A percentile compares a stretch with the other conserved stretches of the same genome.
These are phyloP conservation scores for Ceratonia siliqua DNA, from an alignment of 306 rosid genomes.

Conservation along the genomic window DNA sequence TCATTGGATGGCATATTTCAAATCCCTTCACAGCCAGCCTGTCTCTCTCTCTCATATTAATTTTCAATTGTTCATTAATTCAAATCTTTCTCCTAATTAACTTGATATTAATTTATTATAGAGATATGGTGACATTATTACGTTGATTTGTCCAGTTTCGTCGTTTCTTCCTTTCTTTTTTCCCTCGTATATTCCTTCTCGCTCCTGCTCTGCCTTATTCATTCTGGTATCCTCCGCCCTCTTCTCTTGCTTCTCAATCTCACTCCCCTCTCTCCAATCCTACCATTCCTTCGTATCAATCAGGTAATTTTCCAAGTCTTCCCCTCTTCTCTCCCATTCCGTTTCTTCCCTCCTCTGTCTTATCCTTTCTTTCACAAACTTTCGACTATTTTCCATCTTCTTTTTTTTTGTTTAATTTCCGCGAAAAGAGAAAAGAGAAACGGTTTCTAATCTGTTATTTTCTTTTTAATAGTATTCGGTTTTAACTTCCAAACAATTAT, in stretches of 20 bases:
- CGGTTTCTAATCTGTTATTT: constrained; percentile 27
- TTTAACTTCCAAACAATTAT: neutral
- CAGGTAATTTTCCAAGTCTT: constrained; percentile 37
- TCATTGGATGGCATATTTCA: too few relatives aligned
- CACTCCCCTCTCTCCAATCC: too few relatives aligned
- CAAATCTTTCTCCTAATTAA: too few relatives aligned
- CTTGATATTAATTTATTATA: too few relatives aligned
- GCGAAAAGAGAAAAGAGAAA: neutral
- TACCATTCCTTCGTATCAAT: too few relatives aligned
- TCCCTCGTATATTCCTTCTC: constrained; percentile 48
- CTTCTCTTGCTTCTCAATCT: constrained; percentile 11
- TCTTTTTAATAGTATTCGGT: neutral
- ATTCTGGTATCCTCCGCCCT: neutral
- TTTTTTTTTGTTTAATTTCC: constrained; percentile 24
- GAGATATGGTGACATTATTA: too few relatives aligned
- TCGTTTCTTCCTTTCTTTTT: constrained; percentile 47
- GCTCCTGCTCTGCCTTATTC: too few relatives aligned
- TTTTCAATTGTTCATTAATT: too few relatives aligned
- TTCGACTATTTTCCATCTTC: too few relatives aligned
- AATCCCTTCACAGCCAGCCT: too few relatives aligned
- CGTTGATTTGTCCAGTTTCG: constrained; percentile 55
- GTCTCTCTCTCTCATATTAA: too few relatives aligned
- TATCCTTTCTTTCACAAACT: neutral
- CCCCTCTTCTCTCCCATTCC: neutral
- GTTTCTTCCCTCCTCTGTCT: too few relatives aligned